Conservation (phyloP, 2,329 filamentous ascomycete genomes). For the Scortechinia acanthostroma region DNA sequence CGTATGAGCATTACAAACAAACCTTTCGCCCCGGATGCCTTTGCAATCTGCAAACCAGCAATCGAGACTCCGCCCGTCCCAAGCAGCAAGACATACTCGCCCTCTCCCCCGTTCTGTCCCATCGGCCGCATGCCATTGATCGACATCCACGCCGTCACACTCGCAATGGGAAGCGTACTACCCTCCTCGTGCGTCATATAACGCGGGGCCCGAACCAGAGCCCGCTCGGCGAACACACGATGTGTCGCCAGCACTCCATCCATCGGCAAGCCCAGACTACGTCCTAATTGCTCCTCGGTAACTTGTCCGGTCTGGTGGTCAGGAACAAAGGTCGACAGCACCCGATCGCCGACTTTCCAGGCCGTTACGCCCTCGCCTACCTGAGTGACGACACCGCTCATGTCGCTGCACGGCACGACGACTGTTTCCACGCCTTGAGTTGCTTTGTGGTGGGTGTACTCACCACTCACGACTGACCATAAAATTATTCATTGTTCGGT, state of each 20-base stretch:
- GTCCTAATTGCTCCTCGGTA: slow-evolving; percentile 40
- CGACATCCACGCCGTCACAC: slow-evolving; percentile 59
- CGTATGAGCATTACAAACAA: slow-evolving; percentile 29
- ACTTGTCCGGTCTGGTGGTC: slow-evolving; percentile 50
- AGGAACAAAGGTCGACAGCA: slow-evolving; percentile 58
- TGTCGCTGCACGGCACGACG: slow-evolving; percentile 64
- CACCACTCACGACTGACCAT: slow-evolving; percentile 50
- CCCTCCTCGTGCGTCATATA: slow-evolving; percentile 54
- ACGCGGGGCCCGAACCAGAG: slow-evolving; percentile 44
- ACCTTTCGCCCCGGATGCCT: slow-evolving; percentile 38
- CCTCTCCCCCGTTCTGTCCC: slow-evolving; percentile 36
- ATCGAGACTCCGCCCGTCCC: slow-evolving; percentile 46
- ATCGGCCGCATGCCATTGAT: slow-evolving; percentile 51
- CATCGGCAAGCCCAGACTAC: slow-evolving; percentile 52
- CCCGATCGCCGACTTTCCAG: slow-evolving; percentile 53
- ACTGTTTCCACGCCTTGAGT: slow-evolving; percentile 26
- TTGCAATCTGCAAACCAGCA: slow-evolving; percentile 42
- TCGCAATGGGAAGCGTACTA: slow-evolving; percentile 50
- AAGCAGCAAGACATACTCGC: slow-evolving; percentile 38
- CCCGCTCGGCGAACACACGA: slow-evolving; percentile 47
- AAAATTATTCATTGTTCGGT: too few species aligned
- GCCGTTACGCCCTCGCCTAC: slow-evolving; percentile 33
- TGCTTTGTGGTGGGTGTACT: slow-evolving; percentile 59
- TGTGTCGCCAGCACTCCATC: slow-evolving; percentile 50
- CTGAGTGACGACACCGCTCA: slow-evolving; percentile 53